Evolutionary conservation across 331 rosid species (phyloP), one percentile per base, ranked within the genome.

Genomic region (Spiraea crenata): DNA sequence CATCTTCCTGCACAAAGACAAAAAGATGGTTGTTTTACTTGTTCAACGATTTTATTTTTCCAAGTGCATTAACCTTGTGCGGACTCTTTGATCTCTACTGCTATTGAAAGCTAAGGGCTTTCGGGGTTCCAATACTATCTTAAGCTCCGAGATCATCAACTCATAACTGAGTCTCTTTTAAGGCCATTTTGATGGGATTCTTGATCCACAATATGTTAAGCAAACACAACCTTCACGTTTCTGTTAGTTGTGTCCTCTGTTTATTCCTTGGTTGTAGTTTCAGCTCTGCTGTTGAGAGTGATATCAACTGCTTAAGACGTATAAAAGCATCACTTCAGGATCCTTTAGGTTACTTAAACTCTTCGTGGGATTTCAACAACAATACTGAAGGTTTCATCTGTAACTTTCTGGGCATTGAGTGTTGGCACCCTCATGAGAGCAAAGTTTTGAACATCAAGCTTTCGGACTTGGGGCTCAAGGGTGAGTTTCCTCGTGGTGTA

Each of bases 401-500:
- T 31, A 6, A 3, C 11, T 82, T 84, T 52, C 4, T 31, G 6
- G 87, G 89, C 3, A 65, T 82, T 44, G 42, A 62, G 14, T 84
- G 87, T 67, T 72, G 69, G 83, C 61, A 56, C 44, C 40, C 58
- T 19, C 34, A 54, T 15, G 81, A 86, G 62, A 71, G 67, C 56
- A 67, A 16, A 61, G 80, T 71, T 44, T 20, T 72, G 1, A 65
- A 72, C 17, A 63, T 86, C 49, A 0, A 0, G 10, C 83, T 83
- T 40, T 56, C 79, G 12, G 63, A 66, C 10, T 66, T 72, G 79
- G 74, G 74, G 3, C 81, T 87, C 3, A 41, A 63, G 45, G 89
- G 92, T 49, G 66, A 37, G 51, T 80, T 84, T 67, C 88, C 91
- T 51, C 13, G 0, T 3, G 84, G 82, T 16, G 12, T 86, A 34